A percentile compares a stretch with the other conserved stretches of the same genome.
Conservation (phyloP, 805 yeast genomes). For the Barnettozyma wickerhamii region DNA sequence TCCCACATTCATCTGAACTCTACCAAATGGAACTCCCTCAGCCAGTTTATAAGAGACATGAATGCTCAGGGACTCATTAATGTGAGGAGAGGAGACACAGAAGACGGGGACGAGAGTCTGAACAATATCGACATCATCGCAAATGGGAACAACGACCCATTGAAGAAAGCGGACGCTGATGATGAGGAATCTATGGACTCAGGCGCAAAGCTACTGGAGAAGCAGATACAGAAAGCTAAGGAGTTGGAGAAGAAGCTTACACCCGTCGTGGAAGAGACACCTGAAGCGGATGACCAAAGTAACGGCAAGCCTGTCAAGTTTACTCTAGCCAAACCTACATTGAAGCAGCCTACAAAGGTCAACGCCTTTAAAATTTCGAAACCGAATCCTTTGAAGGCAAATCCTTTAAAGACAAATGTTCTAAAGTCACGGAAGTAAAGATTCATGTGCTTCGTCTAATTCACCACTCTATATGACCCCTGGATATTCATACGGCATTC, state of each 20-base stretch:
- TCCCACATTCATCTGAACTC: constrained; percentile 90
- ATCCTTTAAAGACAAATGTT: constrained; percentile 14
- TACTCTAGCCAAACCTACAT: constrained; percentile 12
- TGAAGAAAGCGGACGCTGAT: constrained; percentile 46
- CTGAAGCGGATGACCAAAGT: constrained; percentile 1
- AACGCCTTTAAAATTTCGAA: constrained; percentile 20
- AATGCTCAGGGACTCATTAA: constrained; percentile 51
- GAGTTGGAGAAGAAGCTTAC: background rate
- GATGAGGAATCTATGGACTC: constrained; percentile 25
- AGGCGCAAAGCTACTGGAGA: constrained; percentile 37
- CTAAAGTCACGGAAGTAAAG: constrained; percentile 6
- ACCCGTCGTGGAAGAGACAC: background rate
- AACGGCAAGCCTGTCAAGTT: constrained; percentile 11
- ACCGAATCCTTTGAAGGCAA: constrained; percentile 13
- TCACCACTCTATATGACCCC: constrained; percentile 18
- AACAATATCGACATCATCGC: constrained; percentile 44
- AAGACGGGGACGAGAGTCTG: constrained; percentile 29
- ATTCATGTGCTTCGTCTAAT: background rate
- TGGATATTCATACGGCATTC: constrained; percentile 16
- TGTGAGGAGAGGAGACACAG: constrained; percentile 35
- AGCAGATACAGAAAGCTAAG: constrained; percentile 48
- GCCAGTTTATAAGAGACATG: constrained; percentile 61
- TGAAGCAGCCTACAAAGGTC: constrained; percentile 7
- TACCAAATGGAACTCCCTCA: constrained; percentile 71
- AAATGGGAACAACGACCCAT: constrained; percentile 43